Percentiles rank a stretch among this genome's conserved stretches.
These are phyloP conservation scores for Silene latifolia DNA, from an alignment of 148 eudicot genomes.

Conservation along the genomic window DNA sequence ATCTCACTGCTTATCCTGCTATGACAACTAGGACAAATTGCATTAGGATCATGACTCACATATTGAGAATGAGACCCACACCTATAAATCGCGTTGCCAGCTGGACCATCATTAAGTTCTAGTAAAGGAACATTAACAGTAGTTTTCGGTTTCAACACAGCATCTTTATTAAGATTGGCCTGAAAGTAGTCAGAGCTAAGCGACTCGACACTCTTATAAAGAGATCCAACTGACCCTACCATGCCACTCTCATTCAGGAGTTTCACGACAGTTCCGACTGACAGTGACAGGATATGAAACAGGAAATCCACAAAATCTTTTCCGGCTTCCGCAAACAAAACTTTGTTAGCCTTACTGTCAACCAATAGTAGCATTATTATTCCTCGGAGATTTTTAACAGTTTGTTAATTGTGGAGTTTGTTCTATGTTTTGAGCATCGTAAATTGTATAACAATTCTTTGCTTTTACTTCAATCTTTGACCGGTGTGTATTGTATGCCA, in stretches of 20 bases:
- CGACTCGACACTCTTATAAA: constrained; percentile 21
- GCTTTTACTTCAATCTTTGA: no score
- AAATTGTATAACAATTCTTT: no score
- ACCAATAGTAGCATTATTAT: no score
- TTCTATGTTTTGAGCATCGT: no score
- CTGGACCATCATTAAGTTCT: not conserved
- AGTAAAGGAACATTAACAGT: constrained; percentile 1
- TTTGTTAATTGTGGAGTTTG: no score
- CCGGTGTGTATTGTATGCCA: no score
- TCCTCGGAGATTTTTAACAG: no score
- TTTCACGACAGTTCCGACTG: constrained; percentile 21
- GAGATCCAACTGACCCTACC: constrained; percentile 14
- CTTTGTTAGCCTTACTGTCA: constrained; percentile 8
- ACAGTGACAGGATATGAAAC: constrained; percentile 27
- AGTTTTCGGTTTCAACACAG: constrained; percentile 6
- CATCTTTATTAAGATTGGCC: constrained; percentile 5
- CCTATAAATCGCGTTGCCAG: not conserved
- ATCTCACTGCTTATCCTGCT: not conserved
- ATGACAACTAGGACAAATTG: constrained; percentile 2
- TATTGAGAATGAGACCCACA: not conserved
- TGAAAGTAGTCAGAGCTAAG: constrained; percentile 16
- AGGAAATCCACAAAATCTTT: constrained; percentile 40
- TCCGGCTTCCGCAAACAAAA: constrained; percentile 34
- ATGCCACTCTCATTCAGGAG: constrained; percentile 7
- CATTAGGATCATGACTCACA: not conserved